Percentiles rank a stretch among this genome's conserved stretches.
These are phyloP conservation scores for Pilatotrama ljubarskyi DNA, from an alignment of 768 basidiomycete genomes.

Conservation along the genomic window DNA sequence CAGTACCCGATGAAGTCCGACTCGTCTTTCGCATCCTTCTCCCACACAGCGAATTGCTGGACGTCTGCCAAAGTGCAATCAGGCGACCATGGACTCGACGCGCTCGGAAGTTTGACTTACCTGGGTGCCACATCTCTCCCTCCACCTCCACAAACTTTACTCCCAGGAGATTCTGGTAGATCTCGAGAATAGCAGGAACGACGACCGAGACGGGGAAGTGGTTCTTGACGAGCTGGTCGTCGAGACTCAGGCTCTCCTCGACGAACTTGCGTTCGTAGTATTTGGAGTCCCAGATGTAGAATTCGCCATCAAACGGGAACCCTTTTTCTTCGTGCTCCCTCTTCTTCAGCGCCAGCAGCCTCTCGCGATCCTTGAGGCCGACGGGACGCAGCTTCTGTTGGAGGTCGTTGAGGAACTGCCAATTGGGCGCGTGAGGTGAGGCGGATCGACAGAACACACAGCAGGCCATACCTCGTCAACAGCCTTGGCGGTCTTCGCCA, in stretches of 20 bases:
- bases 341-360: conserved; percentile 70
- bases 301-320: conserved; percentile 64
- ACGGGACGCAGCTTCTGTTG: conserved; percentile 72
- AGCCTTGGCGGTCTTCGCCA: conserved; percentile 71
- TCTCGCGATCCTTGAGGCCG: conserved; percentile 64
- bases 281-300: conserved; percentile 85
- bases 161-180: conserved; percentile 82
- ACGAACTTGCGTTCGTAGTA: conserved; percentile 67
- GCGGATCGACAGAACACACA: background rate
- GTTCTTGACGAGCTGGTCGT: conserved; percentile 79
- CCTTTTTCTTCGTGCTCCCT: conserved; percentile 65
- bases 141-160: conserved; percentile 62
- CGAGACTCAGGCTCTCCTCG: conserved; percentile 65
- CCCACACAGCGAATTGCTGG: conserved; percentile 84
- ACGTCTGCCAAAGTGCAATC: conserved; percentile 50
- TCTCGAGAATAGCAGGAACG: conserved; percentile 76
- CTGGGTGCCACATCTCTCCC: conserved; percentile 78
- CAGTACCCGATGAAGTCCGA: conserved; percentile 83
- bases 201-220: conserved; percentile 86
- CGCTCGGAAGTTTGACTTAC: conserved; percentile 34
- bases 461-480: conserved; percentile 48
- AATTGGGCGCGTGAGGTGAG: background rate
- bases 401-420: conserved; percentile 76
- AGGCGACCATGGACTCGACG: too few relatives aligned
- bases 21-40: conserved; percentile 67